phyloP scores from a whole-genome alignment of 805 yeast genomes.

The Kurtzmaniella cleridarum region DNA sequence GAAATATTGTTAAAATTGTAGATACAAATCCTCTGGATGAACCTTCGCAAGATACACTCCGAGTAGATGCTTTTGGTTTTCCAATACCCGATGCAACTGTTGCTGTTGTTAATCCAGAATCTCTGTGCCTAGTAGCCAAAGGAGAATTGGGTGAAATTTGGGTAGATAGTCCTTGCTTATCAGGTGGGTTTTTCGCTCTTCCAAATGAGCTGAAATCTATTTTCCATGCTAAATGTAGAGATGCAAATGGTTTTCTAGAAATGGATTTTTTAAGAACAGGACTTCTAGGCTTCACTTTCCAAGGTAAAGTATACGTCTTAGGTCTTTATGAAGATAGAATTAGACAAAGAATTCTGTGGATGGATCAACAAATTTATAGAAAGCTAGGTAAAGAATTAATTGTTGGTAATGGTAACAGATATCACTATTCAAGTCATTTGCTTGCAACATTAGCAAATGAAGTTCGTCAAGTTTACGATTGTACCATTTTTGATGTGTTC shows the following conservation, averaged over 20 bases:
- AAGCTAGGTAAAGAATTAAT: slow-evolving; percentile 26
- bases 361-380: slow-evolving; percentile 41
- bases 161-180: slow-evolving; percentile 90
- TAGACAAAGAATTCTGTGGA: slow-evolving; percentile 68
- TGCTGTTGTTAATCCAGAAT: slow-evolving; percentile 93
- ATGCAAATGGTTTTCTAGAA: slow-evolving; percentile 63
- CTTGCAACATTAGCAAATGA: slow-evolving; percentile 78
- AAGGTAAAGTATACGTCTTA: slow-evolving; percentile 82
- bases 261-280: slow-evolving; percentile 88
- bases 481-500: slow-evolving; percentile 83
- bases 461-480: slow-evolving; percentile 78
- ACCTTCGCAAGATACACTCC: slow-evolving; percentile 33
- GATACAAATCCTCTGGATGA: slow-evolving; percentile 55
- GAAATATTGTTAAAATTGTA: slow-evolving; percentile 65
- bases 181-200: slow-evolving; percentile 85
- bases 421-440: slow-evolving; percentile 83
- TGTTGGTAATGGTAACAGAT: slow-evolving; percentile 41
- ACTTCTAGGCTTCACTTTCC: slow-evolving; percentile 77
- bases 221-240: slow-evolving; percentile 77
- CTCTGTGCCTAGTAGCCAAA: slow-evolving; percentile 63
- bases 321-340: slow-evolving; percentile 91
- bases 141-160: slow-evolving; percentile 93
- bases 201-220: slow-evolving; percentile 61
- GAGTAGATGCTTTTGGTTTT: slow-evolving; percentile 89
- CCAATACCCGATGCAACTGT: slow-evolving; percentile 92